Evolutionary conservation across 345 rosid genomes (phyloP).

Genomic region (Eucalyptus melliodora): DNA sequence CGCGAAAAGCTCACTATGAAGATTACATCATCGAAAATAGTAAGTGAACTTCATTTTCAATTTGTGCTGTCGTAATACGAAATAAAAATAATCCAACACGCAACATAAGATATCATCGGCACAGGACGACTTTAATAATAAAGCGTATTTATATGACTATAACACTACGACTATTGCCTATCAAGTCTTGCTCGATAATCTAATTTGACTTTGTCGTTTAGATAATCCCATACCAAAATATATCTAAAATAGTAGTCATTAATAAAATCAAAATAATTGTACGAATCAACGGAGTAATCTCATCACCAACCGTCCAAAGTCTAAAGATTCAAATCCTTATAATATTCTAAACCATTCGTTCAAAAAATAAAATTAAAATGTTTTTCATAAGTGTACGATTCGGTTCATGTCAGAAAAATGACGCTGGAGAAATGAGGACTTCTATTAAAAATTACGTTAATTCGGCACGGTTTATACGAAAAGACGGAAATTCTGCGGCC

Average conservation of each 20-base stretch:
- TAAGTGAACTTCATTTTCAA: neutral
- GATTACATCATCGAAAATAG: accelerated
- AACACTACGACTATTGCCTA: neutral
- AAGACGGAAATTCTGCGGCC: neutral
- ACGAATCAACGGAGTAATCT: too few species aligned
- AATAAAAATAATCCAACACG: too few species aligned
- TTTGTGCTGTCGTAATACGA: accelerated
- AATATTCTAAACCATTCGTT: too few species aligned
- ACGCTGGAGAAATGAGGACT: neutral
- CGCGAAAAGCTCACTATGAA: neutral
- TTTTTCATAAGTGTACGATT: neutral
- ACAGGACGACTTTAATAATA: too few species aligned
- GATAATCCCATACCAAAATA: accelerated
- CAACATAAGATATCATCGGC: accelerated
- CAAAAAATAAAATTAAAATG: too few species aligned
- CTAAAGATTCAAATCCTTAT: too few species aligned
- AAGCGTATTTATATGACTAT: neutral
- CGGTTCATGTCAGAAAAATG: neutral
- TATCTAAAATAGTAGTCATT: too few species aligned
- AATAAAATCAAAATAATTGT: too few species aligned
- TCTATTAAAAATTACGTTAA: neutral
- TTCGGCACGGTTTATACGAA: neutral
- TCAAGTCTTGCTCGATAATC: too few species aligned
- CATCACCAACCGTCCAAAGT: accelerated
- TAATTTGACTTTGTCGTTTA: too few species aligned